Evolutionary conservation across 495 filamentous ascomycete genomes (phyloP).

Genomic region (Neurospora sp.): DNA sequence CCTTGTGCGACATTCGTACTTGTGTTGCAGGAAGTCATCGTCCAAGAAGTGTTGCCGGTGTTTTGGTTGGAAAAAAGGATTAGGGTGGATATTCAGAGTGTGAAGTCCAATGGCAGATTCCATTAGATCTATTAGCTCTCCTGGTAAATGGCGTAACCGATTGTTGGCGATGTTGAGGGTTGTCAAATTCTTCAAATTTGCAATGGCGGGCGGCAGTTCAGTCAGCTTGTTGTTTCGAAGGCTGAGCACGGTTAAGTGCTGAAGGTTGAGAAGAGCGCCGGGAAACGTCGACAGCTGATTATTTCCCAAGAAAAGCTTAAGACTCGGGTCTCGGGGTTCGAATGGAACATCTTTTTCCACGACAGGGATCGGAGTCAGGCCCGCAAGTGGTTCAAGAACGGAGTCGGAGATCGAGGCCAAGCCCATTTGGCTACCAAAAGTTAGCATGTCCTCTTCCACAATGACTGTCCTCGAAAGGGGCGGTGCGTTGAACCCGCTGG

Average conservation of each 20-base stretch:
- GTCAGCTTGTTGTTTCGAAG: slow-evolving; percentile 60
- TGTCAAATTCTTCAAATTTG: slow-evolving; percentile 50
- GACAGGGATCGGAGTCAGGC: slow-evolving; percentile 43
- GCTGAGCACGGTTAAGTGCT: slow-evolving; percentile 56
- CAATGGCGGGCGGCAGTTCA: slow-evolving; percentile 55
- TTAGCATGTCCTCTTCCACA: background rate
- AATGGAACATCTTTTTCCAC: slow-evolving; percentile 30
- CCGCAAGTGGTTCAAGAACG: slow-evolving; percentile 46
- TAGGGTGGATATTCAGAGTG: slow-evolving; percentile 33
- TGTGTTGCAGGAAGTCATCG: background rate
- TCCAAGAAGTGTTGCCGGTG: background rate
- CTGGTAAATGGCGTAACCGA: slow-evolving; percentile 56
- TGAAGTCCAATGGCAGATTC: slow-evolving; percentile 26
- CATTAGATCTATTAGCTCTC: slow-evolving; percentile 56
- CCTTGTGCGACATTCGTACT: background rate
- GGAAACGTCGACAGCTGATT: slow-evolving; percentile 49
- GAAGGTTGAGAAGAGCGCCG: slow-evolving; percentile 40
- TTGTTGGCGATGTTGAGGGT: slow-evolving; percentile 67
- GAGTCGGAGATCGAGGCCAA: slow-evolving; percentile 32
- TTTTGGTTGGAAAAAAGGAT: slow-evolving; percentile 34
- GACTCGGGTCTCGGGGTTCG: slow-evolving; percentile 34
- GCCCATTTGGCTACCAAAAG: slow-evolving; percentile 19
- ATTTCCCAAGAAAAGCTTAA: slow-evolving; percentile 54
- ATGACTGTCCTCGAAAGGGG: background rate
- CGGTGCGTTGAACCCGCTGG: slow-evolving; percentile 1